Evolutionary conservation across 2,329 filamentous ascomycete species (phyloP), one percentile per base, ranked within the genome.

Genomic region (Fusarium sp.): DNA sequence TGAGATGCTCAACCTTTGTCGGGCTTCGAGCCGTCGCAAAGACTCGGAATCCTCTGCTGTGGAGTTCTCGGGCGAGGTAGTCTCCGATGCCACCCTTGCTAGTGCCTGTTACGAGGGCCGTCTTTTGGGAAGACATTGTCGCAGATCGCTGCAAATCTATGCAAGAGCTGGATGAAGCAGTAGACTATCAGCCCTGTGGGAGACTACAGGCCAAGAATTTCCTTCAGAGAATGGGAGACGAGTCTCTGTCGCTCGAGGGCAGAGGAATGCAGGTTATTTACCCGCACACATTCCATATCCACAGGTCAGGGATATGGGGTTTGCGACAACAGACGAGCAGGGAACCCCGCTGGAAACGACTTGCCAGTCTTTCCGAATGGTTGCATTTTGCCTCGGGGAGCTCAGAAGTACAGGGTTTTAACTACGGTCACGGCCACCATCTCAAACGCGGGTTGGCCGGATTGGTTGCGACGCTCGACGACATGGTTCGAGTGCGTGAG

Each of bases 71-170:
- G 2, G 83, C 84, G 4, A 86, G 79, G 33, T 82, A 81, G 52
- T 84, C 79, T 18, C 85, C 85, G 22, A 85, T 81, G 29, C 85
- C 83, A 7, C 83, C 84, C 33, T 81, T 75, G 67, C 80, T 83
- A 63, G 80, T 83, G 29, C 84, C 83, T 11, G 84, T 85, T 38
- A 85, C 81, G 14, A 85, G 76, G n/a, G 82, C 77, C 13, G 70
- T 71, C 59, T 72, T 74, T 58, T 71, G 66, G 5, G 62, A 57
- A 25, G 67, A 36, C 70, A 74, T 73, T 35, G 20, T 27, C 25
- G 47, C 18, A 18, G 47, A 27, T 29, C 13, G 47, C 45, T 47
- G 40, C 38, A 47, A 13, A 25, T n/a, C 27, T 35, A 33, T 61
- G 58, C 22, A 18, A 59, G 38, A 25, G 31, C 11, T 18, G 13